These are phyloP conservation scores for Agrocybe pediades DNA, from an alignment of 768 basidiomycete genomes.

Conservation along the genomic window DNA sequence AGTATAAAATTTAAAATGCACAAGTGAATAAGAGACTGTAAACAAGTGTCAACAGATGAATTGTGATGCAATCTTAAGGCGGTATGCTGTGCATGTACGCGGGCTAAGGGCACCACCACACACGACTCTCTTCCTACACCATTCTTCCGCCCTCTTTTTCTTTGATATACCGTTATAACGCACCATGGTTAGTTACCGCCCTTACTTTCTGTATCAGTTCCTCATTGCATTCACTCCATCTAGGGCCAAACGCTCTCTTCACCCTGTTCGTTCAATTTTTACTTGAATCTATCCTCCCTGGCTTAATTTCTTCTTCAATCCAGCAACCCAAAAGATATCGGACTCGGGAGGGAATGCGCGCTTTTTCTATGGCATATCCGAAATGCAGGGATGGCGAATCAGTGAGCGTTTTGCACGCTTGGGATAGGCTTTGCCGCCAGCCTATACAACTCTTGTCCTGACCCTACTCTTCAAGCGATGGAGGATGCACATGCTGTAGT, in stretches of 20 bases:
- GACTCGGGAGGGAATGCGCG: conserved; percentile 70
- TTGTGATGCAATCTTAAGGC: conserved; percentile 19
- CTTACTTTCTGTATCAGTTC: conserved; percentile 6
- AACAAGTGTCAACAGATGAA: conserved; percentile 32
- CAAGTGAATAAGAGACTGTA: conserved; percentile 12
- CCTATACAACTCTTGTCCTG: conserved; percentile 3
- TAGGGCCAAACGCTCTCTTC: conserved; percentile 88
- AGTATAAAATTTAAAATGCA: conserved; percentile 4
- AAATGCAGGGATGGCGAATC: conserved; percentile 99
- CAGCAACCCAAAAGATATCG: conserved; percentile 84
- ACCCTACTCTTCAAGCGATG: conserved; percentile 67
- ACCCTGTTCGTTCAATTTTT: conserved; percentile 54
- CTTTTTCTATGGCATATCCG: conserved; percentile 77
- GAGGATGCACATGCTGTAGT: conserved; percentile 90
- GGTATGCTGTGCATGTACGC: conserved; percentile 27
- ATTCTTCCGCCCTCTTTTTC: conserved; percentile 26
- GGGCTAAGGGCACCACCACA: conserved; percentile 17
- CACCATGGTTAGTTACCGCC: conserved; percentile 34
- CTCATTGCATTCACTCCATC: conserved; percentile 17
- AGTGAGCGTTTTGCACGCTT: conserved; percentile 57
- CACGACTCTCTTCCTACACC: conserved; percentile 26
- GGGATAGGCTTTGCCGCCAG: neutral
- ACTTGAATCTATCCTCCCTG: conserved; percentile 2
- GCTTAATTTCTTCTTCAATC: conserved; percentile 16
- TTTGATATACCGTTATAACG: conserved; percentile 12